These are phyloP conservation scores for Gynochthodes officinalis DNA, from an alignment of 257 asterid species.

Conservation along the genomic window DNA sequence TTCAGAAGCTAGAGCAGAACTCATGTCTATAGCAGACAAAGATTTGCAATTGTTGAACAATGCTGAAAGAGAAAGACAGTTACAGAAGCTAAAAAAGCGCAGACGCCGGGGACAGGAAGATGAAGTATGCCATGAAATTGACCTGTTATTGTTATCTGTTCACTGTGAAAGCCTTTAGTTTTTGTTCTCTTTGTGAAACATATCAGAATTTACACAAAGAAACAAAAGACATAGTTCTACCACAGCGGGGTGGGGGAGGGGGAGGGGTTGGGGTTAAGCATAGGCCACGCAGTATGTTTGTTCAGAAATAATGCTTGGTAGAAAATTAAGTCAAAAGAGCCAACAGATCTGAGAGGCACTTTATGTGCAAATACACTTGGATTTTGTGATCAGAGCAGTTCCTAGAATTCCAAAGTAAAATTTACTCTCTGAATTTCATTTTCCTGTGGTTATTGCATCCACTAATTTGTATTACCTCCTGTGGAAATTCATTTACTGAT, in stretches of 20 bases:
- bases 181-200: background rate
- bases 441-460: background rate
- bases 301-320: background rate
- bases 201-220: background rate
- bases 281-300: background rate
- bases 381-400: background rate
- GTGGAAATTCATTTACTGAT: background rate
- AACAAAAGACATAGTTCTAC: background rate
- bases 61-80: constrained; percentile 80
- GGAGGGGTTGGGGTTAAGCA: background rate
- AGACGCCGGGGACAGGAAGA: constrained; percentile 94
- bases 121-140: constrained; percentile 45
- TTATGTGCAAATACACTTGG: background rate
- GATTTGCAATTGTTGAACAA: constrained; percentile 84
- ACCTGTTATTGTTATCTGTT: background rate
- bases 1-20: constrained; percentile 87
- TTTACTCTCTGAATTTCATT: background rate
- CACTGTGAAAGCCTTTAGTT: background rate
- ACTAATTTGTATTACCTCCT: background rate
- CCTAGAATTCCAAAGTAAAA: background rate
- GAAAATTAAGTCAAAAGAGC: background rate
- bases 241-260: background rate
- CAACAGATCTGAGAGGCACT: background rate
- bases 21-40: constrained; percentile 72
- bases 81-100: constrained; percentile 81